These are phyloP conservation scores for Aspergillus felis DNA, from an alignment of 2,329 filamentous ascomycete species.

Conservation along the genomic window DNA sequence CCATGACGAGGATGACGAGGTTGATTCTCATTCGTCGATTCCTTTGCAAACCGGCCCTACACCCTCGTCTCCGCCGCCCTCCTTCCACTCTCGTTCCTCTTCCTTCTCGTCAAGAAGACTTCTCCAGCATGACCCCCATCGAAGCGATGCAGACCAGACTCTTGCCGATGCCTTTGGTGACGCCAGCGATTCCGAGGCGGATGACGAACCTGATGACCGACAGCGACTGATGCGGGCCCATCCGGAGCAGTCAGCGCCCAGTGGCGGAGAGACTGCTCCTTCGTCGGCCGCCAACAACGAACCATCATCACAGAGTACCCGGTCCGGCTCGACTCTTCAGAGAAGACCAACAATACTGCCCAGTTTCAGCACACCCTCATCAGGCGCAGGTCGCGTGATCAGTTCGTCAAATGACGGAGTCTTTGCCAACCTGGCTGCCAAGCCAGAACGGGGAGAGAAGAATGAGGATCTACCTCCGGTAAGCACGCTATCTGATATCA, in stretches of 20 bases:
- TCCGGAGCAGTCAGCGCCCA: conserved; percentile 24
- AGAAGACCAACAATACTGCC: conserved; percentile 54
- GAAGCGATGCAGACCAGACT: conserved; percentile 66
- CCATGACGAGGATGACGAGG: conserved; percentile 41
- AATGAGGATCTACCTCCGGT: conserved; percentile 92
- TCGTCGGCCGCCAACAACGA: conserved; percentile 23
- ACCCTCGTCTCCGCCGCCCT: conserved; percentile 57
- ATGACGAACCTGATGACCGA: conserved; percentile 72
- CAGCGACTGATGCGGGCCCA: conserved; percentile 78
- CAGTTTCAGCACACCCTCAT: conserved; percentile 41
- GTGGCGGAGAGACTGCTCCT: conserved; percentile 28
- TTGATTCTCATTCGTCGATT: conserved; percentile 29
- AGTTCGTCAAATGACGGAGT: conserved; percentile 87
- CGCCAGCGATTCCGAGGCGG: conserved; percentile 67
- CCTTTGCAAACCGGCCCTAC: conserved; percentile 25
- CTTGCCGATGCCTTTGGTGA: conserved; percentile 90
- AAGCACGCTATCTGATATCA: conserved; percentile 44
- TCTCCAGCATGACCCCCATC: conserved; percentile 50
- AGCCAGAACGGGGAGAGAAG: conserved; percentile 76
- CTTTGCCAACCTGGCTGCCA: conserved; percentile 90
- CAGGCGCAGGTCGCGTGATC: conserved; percentile 51
- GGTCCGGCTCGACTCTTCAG: conserved; percentile 29
- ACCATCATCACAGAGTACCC: conserved; percentile 9
- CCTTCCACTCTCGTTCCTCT: conserved; percentile 81
- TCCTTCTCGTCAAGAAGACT: conserved; percentile 56